Evolutionary conservation across 2,329 filamentous ascomycete genomes (phyloP), one percentile per base, ranked within the genome.

Genomic region (Gaeumannomyces tritici): DNA sequence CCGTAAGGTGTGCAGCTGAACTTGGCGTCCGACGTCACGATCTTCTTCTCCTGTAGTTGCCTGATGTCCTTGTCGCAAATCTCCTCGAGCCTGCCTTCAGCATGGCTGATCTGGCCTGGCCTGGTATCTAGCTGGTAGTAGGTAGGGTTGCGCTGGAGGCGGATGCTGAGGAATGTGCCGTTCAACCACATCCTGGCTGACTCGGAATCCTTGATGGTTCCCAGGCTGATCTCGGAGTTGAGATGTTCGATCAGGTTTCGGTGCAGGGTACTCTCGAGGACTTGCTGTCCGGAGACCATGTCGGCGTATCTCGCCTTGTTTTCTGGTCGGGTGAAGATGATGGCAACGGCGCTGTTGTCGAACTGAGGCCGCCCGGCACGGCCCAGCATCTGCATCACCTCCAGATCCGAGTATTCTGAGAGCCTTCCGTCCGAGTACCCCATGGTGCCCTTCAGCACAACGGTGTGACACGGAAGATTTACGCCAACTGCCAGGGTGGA

Each of bases 381-480:
- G 8, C 91, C 91, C 59, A 96, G 82, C 91, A 96, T 96, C 69
- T 96, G 91, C 88, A 93, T 93, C 65, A 93, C 83, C 67, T 96
- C 91, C 6, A 96, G 78, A 70, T 95, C 90, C 0, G 89, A 86
- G 67, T 91, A 92, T 70, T 95, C 90, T 62, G 86, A 83, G 51
- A 83, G 69, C 9, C 74, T 79, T 8, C 80, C 78, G 63, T 85
- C 82, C 63, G 84, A 83, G 73, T 85, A 93, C 0, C 80, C 79
- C 4, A 86, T 81, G 0, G 91, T 96, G 27, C 90, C 89, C 72
- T 96, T 96, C 62, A 96, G 83, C 12, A 96, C 85, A 4, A 93
- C 90, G 3, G 93, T 83, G 70, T 95, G 89, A 64, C 90, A 92
- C 12, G 91, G 91, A 12, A 96, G 74, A 70, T 96, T 96, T 33